Conservation (phyloP, 208 protist genomes). For the Acanthamoeba triangularis region DNA sequence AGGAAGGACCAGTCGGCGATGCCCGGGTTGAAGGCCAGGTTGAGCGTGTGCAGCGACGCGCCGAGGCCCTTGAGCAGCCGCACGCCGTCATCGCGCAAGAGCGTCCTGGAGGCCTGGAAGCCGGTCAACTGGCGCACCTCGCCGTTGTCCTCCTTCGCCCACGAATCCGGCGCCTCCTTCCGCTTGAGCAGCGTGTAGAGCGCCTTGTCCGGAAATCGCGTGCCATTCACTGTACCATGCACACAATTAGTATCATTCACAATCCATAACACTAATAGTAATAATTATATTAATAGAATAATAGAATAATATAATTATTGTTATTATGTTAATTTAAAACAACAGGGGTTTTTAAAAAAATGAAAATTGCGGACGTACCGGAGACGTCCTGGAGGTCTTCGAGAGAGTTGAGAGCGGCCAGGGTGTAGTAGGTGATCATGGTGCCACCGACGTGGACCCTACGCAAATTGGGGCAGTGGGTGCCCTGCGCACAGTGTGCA, state of each 20-base stretch:
- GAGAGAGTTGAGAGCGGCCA: not conserved
- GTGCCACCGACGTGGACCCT: slow-evolving; percentile 45
- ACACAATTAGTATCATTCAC: not conserved
- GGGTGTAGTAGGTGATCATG: slow-evolving; percentile 13
- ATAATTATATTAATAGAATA: not conserved
- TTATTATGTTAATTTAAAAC: too few species aligned
- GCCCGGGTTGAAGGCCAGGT: slow-evolving; percentile 53
- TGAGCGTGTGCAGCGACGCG: slow-evolving; percentile 18
- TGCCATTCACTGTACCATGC: not conserved
- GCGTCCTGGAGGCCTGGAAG: slow-evolving; percentile 9
- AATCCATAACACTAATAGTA: not conserved
- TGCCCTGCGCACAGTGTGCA: not conserved
- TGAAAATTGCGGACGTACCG: not conserved
- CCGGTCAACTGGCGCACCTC: not conserved
- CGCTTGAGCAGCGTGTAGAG: slow-evolving; percentile 37
- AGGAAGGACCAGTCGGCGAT: slow-evolving; percentile 57
- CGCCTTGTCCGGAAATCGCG: slow-evolving; percentile 22
- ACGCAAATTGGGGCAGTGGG: slow-evolving; percentile 16
- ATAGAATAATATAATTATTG: too few species aligned
- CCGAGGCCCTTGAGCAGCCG: not conserved
- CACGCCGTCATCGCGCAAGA: slow-evolving; percentile 4
- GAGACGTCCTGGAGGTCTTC: slow-evolving; percentile 40
- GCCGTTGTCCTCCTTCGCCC: not conserved
- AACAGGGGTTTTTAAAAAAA: too few species aligned
- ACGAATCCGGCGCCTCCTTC: not conserved